phyloP scores from a whole-genome alignment of 768 basidiomycete species.

The Lactarius sanguifluus region DNA sequence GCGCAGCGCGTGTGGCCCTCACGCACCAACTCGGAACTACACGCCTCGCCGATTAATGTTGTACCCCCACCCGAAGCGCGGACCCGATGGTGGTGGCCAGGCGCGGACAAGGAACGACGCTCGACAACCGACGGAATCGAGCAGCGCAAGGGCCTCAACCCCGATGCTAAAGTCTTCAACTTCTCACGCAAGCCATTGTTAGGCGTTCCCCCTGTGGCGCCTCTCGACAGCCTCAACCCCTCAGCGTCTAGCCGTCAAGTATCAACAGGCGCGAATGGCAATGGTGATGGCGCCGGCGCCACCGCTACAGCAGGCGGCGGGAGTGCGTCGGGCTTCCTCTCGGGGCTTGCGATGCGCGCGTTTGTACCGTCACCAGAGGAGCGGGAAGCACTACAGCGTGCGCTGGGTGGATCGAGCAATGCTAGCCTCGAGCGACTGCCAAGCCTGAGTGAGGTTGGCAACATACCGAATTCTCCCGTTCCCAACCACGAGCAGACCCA shows the following conservation, averaged over 20 bases:
- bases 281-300: neutral
- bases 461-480: constrained; percentile 66
- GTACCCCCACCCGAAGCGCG: constrained; percentile 24
- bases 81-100: constrained; percentile 17
- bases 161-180: constrained; percentile 82
- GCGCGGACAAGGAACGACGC: constrained; percentile 21
- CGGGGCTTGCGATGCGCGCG: constrained; percentile 56
- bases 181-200: constrained; percentile 39
- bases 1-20: constrained; percentile 29
- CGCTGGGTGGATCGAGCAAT: constrained; percentile 71
- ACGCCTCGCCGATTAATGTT: constrained; percentile 27
- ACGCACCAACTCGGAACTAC: constrained; percentile 31
- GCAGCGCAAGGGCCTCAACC: constrained; percentile 67
- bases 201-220: constrained; percentile 22
- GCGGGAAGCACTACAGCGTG: constrained; percentile 79
- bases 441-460: constrained; percentile 73
- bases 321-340: constrained; percentile 35
- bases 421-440: constrained; percentile 75
- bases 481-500: constrained; percentile 44
- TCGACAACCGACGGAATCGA: constrained; percentile 40
- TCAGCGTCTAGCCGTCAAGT: constrained; percentile 14
- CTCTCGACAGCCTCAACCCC: constrained; percentile 30
- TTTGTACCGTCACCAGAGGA: constrained; percentile 89
- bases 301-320: neutral
- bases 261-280: neutral